Percentiles rank a stretch among this genome's conserved stretches.
Conservation (phyloP, 805 yeast species). For the Scheffersomyces ergatensis region DNA sequence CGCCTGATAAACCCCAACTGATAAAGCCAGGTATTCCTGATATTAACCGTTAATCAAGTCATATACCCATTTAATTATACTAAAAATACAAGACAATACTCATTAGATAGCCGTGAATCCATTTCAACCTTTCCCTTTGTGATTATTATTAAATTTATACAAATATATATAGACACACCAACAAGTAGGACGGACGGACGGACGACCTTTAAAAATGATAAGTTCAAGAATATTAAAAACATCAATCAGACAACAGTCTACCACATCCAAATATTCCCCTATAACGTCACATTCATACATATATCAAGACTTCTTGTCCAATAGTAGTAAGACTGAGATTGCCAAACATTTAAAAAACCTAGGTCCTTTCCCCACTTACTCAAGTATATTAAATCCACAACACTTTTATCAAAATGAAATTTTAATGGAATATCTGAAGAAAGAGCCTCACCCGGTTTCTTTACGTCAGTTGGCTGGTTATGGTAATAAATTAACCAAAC, state of each 20-base stretch:
- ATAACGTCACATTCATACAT: constrained; percentile 30
- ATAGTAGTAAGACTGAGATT: constrained; percentile 25
- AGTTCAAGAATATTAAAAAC: no score
- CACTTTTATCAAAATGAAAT: constrained; percentile 86
- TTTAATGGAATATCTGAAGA: constrained; percentile 58
- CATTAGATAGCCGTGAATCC: no score
- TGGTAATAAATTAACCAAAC: constrained; percentile 74
- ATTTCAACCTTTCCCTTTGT: no score
- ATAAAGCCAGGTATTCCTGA: no score
- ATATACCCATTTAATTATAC: no score
- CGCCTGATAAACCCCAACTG: no score
- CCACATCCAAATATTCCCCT: constrained; percentile 2
- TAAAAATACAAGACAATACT: no score
- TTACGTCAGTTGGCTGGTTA: constrained; percentile 87
- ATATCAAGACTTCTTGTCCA: constrained; percentile 33
- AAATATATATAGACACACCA: no score
- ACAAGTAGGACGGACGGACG: no score
- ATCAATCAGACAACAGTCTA: background rate
- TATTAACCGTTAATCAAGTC: no score
- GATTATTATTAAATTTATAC: no score
- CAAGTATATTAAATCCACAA: constrained; percentile 49
- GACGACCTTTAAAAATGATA: no score
- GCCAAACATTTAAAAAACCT: constrained; percentile 29
- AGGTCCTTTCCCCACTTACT: constrained; percentile 42
- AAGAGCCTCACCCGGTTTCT: constrained; percentile 84